phyloP scores from a whole-genome alignment of 768 basidiomycete genomes.

The Coprinopsis marcescibilis region DNA sequence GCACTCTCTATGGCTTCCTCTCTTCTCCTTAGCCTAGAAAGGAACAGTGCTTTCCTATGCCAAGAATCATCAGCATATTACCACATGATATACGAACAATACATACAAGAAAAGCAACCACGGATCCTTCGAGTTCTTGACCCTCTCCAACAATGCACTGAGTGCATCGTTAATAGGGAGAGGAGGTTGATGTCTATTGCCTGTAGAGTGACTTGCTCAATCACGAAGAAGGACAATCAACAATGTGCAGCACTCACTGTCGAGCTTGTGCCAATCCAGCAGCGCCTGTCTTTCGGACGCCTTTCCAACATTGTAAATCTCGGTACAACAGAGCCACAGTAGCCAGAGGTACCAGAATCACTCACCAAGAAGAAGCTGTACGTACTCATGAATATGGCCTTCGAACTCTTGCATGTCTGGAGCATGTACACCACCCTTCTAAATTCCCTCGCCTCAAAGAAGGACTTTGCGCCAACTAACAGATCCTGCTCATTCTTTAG shows the following conservation, averaged over 20 bases:
- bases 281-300: slow-evolving; percentile 78
- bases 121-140: slow-evolving; percentile 61
- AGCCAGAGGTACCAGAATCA: slow-evolving; percentile 16
- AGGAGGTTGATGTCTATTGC: slow-evolving; percentile 63
- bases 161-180: slow-evolving; percentile 58
- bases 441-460: slow-evolving; percentile 74
- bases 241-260: slow-evolving; percentile 66
- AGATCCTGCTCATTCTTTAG: slow-evolving; percentile 65
- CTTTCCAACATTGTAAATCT: slow-evolving; percentile 33
- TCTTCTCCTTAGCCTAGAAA: slow-evolving; percentile 71
- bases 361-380: slow-evolving; percentile 87
- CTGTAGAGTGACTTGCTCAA: slow-evolving; percentile 37
- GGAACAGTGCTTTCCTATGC: slow-evolving; percentile 74
- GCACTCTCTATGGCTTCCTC: slow-evolving; percentile 83
- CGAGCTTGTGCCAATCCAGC: slow-evolving; percentile 79
- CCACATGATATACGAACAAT: not conserved
- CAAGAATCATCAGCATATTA: slow-evolving; percentile 5
- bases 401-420: slow-evolving; percentile 57
- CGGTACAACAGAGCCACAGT: not conserved
- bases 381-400: slow-evolving; percentile 67
- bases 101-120: slow-evolving; percentile 81
- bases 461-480: slow-evolving; percentile 66
- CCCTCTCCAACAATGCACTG: slow-evolving; percentile 50
- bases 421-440: slow-evolving; percentile 65
- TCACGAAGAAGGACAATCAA: not conserved